These are phyloP conservation scores for Pseudozyma sp. DNA, from an alignment of 1,284 basidiomycete genomes.

Conservation along the genomic window DNA sequence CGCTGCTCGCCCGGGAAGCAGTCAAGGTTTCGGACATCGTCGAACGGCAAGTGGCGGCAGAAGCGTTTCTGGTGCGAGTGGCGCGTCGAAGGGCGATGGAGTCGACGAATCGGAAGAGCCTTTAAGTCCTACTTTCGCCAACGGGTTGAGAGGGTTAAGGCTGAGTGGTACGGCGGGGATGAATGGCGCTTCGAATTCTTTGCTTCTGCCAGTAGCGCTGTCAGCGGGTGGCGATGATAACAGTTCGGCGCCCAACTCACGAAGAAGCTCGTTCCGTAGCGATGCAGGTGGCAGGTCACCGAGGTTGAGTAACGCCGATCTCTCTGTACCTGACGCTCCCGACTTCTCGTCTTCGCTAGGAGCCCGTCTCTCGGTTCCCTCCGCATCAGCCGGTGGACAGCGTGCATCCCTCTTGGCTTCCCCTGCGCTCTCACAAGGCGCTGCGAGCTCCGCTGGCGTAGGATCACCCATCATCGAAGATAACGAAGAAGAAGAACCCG, in stretches of 20 bases:
- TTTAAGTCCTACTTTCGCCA: constrained; percentile 44
- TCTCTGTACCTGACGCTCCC: constrained; percentile 14
- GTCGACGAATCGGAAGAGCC: constrained; percentile 40
- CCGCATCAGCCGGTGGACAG: constrained; percentile 11
- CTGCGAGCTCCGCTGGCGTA: constrained; percentile 38
- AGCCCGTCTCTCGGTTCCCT: constrained; percentile 32
- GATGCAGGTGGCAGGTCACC: constrained; percentile 29
- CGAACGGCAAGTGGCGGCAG: constrained; percentile 47
- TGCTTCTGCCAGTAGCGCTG: constrained; percentile 26
- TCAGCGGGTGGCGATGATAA: constrained; percentile 12
- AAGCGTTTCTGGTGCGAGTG: constrained; percentile 42
- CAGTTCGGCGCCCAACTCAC: constrained; percentile 40
- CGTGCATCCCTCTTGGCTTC: constrained; percentile 25
- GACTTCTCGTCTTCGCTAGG: constrained; percentile 16
- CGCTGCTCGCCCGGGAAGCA: constrained; percentile 11
- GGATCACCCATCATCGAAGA: constrained; percentile 52
- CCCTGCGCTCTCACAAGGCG: constrained; percentile 43
- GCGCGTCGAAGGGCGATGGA: constrained; percentile 29
- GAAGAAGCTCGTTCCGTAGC: constrained; percentile 50
- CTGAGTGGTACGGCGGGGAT: constrained; percentile 38
- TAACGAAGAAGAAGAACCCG: constrained; percentile 41
- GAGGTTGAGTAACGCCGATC: constrained; percentile 15
- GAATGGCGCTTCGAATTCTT: constrained; percentile 24
- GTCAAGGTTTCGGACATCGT: constrained; percentile 34
- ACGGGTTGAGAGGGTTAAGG: constrained; percentile 42